Base-by-base conservation (phyloP, 257 asterid species). In the Solanum megistacrolobum region DNA sequence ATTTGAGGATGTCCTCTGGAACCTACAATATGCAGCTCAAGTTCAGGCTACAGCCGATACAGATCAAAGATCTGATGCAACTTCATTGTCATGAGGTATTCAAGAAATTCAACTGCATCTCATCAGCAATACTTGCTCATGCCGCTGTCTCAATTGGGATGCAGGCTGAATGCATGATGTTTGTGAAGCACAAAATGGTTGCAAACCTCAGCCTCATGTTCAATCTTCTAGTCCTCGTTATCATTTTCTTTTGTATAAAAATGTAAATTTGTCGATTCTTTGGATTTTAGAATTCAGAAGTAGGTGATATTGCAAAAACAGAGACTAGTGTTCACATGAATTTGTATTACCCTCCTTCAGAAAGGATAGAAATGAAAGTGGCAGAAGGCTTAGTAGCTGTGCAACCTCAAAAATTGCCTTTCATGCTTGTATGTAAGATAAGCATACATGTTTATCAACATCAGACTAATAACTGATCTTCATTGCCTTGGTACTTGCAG, bases 11-110 rank as follows among this genome's bases (percentile, higher is more conserved):
- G 88, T 94, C 35, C 93, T 94, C 20, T 94, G 95, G 98, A 93
- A 93, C 90, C 90, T 94, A 90, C 95, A 93, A 89, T 93, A 93
- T 84, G 98, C 98, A 16, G 92, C 95, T 89, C 98, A 94, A 89
- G 91, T 92, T 86, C 96, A 94, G 89, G 92, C 91, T 20, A 84
- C 93, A 16, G 88, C 93, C 7, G 91, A 91, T 32, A 90, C 86
- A 39, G 94, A 93, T 83, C 87, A 88, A 9, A 92, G 88, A 85
- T 84, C 83, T 48, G 92, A 82, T 48, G 85, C 66, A 82, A 82
- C 85, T 48, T 16, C 85, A 82, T 18, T 16, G 85, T 48, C 69
- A 82, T 48, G 69, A 82, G 69, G 85, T 27, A 82, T 82, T 46
- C 69, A 48, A 46, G 85, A 48, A 48, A 48, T 29, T 18, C 85